Evolutionary conservation across 2,329 filamentous ascomycete species (phyloP).

Genomic region (Calonectria pseudoturangicola): DNA sequence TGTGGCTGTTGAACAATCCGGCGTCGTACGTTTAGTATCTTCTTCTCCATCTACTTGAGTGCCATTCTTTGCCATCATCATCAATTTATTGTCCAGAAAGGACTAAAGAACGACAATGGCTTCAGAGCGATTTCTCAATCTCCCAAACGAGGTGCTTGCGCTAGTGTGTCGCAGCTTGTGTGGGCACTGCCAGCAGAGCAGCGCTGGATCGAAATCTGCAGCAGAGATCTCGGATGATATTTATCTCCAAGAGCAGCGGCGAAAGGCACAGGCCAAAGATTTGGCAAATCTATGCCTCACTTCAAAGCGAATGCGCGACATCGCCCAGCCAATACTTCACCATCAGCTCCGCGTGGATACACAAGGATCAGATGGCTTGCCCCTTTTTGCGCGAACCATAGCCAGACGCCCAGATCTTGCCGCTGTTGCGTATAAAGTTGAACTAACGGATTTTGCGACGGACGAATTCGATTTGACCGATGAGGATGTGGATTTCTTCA

Average conservation of each 20-base stretch:
- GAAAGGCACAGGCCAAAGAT: neutral
- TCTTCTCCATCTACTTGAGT: too few relatives aligned
- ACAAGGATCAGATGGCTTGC: neutral
- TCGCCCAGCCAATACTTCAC: slow-evolving; percentile 10
- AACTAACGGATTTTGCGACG: neutral
- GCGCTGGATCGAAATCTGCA: neutral
- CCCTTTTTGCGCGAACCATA: neutral
- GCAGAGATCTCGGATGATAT: neutral
- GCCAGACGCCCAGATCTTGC: slow-evolving; percentile 13
- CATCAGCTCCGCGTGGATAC: neutral
- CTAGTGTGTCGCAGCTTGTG: slow-evolving; percentile 1
- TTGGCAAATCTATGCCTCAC: slow-evolving; percentile 10
- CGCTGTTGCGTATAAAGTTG: neutral
- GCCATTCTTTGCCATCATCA: neutral
- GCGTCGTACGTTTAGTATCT: neutral
- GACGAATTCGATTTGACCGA: neutral
- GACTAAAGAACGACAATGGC: neutral
- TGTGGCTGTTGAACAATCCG: too few relatives aligned
- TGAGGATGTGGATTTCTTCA: neutral
- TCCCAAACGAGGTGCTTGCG: slow-evolving; percentile 11
- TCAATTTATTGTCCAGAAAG: too few relatives aligned
- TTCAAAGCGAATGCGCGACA: slow-evolving; percentile 7
- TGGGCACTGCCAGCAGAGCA: neutral
- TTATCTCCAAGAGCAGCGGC: neutral
- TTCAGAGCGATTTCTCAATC: neutral